Conservation (phyloP, 352 stramenopile species). For the Globisporangium okanoganense region DNA sequence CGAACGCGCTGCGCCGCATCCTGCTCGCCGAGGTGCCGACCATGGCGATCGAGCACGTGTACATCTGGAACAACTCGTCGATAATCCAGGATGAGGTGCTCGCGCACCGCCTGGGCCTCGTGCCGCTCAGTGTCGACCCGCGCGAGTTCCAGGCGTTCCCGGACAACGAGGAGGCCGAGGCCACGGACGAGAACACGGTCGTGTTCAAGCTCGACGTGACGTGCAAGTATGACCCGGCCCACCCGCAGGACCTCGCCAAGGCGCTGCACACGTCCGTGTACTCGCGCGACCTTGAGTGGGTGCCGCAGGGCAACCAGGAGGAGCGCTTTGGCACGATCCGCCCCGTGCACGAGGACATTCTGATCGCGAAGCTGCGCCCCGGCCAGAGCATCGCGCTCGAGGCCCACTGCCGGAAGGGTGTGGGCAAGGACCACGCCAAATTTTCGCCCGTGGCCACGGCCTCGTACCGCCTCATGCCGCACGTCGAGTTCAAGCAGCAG, state of each 20-base stretch:
- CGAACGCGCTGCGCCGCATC: constrained; percentile 90
- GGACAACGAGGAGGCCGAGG: constrained; percentile 85
- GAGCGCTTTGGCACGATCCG: constrained; percentile 84
- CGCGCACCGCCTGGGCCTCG: constrained; percentile 86
- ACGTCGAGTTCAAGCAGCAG: constrained; percentile 68
- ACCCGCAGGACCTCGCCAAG: constrained; percentile 38
- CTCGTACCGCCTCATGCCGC: constrained; percentile 92
- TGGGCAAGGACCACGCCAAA: constrained; percentile 98
- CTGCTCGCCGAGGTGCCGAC: constrained; percentile 90
- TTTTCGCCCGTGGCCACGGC: constrained; percentile 96
- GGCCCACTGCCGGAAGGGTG: constrained; percentile 92
- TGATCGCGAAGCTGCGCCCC: constrained; percentile 95
- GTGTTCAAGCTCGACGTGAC: constrained; percentile 95
- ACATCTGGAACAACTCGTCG: constrained; percentile 93
- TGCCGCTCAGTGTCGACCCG: constrained; percentile 81
- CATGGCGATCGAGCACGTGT: constrained; percentile 93
- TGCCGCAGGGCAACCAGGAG: constrained; percentile 95
- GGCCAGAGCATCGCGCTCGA: constrained; percentile 96
- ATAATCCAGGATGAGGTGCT: constrained; percentile 94
- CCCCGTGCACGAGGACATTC: constrained; percentile 94
- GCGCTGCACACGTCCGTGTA: constrained; percentile 69
- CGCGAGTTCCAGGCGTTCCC: constrained; percentile 85
- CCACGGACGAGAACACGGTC: constrained; percentile 95
- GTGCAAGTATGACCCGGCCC: constrained; percentile 70
- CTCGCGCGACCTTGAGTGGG: constrained; percentile 93